Conservation (phyloP, 2,329 filamentous ascomycete species). For the Aspergillus uvarum region DNA sequence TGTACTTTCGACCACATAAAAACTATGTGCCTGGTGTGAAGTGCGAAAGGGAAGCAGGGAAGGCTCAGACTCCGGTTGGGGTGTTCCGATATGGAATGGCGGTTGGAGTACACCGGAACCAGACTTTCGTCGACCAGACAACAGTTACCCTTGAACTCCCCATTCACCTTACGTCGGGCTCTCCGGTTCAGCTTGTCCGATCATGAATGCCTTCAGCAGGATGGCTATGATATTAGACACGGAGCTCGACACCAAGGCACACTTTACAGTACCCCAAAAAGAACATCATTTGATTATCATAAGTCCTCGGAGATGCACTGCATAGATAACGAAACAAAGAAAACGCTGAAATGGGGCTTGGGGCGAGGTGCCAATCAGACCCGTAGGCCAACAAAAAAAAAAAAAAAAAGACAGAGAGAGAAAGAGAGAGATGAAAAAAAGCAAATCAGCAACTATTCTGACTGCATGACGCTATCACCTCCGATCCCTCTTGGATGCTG, state of each 20-base stretch:
- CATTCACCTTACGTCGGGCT: neutral
- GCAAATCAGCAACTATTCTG: neutral
- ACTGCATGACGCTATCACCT: neutral
- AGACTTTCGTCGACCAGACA: neutral
- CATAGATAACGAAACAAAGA: neutral
- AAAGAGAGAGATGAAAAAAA: neutral
- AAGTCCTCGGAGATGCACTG: neutral
- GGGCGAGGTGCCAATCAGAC: too few relatives aligned
- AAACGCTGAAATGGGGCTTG: too few relatives aligned
- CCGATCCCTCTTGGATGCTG: neutral
- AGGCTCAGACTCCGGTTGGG: neutral
- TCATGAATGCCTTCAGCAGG: neutral
- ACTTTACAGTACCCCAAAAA: neutral
- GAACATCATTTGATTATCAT: neutral
- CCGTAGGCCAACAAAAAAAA: neutral
- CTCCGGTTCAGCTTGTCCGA: neutral
- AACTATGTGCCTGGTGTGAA: too few relatives aligned
- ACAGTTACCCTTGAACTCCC: neutral
- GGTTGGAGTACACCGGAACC: neutral
- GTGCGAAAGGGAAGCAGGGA: neutral
- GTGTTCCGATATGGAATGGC: neutral
- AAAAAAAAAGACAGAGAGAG: neutral
- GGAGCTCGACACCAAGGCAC: neutral
- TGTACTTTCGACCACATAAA: too few relatives aligned
- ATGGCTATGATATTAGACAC: neutral